These are phyloP conservation scores for Takashimella koratensis DNA, from an alignment of 1,284 basidiomycete species.

Conservation along the genomic window DNA sequence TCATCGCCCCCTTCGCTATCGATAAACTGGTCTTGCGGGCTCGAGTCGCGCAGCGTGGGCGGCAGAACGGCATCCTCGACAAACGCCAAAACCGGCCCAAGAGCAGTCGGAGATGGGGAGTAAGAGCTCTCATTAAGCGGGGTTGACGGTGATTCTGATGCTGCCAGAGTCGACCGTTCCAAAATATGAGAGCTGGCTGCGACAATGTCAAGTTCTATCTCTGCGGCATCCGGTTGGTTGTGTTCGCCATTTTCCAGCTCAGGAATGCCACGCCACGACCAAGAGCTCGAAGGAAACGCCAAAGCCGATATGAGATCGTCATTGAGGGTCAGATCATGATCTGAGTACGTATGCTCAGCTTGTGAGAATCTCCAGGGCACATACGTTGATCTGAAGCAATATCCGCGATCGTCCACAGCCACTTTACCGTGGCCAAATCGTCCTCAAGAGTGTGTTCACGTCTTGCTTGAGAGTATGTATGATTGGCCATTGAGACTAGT, in stretches of 20 bases:
- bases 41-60: neutral
- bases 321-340: neutral
- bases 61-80: constrained; percentile 15
- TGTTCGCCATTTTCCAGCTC: too few species aligned
- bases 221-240: neutral
- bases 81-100: constrained; percentile 18
- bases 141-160: too few species aligned
- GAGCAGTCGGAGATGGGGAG: neutral
- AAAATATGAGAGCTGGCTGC: neutral
- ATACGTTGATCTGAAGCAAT: neutral
- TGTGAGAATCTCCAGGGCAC: constrained; percentile 5
- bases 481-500: neutral
- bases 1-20: neutral
- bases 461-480: neutral
- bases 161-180: neutral
- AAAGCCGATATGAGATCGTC: neutral
- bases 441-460: too few species aligned
- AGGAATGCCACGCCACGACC: neutral
- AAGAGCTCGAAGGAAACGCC: neutral
- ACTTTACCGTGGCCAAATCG: constrained; percentile 7
- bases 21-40: neutral
- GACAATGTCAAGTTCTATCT: neutral
- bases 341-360: neutral
- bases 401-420: neutral
- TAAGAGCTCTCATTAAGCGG: neutral